Conservation (phyloP, 352 stramenopile genomes). For the Globisporangium apiculatum region DNA sequence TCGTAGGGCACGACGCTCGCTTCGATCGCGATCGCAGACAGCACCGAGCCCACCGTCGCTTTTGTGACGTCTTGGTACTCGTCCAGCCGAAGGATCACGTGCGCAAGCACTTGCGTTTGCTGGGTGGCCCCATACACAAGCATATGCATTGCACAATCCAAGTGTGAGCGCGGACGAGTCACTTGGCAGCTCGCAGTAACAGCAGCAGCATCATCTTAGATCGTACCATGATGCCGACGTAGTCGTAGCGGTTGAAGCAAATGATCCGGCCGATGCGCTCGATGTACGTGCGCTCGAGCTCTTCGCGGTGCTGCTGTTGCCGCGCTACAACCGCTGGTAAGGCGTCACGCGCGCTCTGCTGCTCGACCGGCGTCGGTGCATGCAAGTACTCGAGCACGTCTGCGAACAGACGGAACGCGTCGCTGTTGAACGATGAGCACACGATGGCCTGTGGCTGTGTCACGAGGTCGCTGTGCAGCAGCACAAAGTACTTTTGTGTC, state of each 20-base stretch:
- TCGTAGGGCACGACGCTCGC: conserved; percentile 41
- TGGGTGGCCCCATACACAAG: conserved; percentile 3
- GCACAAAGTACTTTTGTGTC: conserved; percentile 33
- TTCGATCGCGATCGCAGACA: conserved; percentile 54
- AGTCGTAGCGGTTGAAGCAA: conserved; percentile 34
- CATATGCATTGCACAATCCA: neutral
- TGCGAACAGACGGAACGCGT: conserved; percentile 41
- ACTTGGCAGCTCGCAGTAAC: neutral
- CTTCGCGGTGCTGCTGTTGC: conserved; percentile 7
- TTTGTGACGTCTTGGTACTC: conserved; percentile 40
- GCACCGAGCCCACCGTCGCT: conserved; percentile 41
- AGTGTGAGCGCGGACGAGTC: no score
- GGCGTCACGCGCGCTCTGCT: neutral
- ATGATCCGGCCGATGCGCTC: conserved; percentile 44
- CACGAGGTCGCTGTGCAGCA: conserved; percentile 10
- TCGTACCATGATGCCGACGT: conserved; percentile 42
- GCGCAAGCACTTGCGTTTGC: conserved; percentile 31
- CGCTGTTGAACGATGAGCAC: conserved; percentile 34
- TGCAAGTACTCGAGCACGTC: conserved; percentile 40
- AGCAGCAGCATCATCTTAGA: conserved; percentile 2
- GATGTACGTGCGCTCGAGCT: conserved; percentile 40
- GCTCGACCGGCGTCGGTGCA: conserved; percentile 2
- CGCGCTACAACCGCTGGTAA: neutral
- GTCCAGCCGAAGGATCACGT: conserved; percentile 33
- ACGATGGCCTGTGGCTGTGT: conserved; percentile 4